Base-by-base conservation (phyloP, 2,329 filamentous ascomycete species). In the Penicillium sp. region DNA sequence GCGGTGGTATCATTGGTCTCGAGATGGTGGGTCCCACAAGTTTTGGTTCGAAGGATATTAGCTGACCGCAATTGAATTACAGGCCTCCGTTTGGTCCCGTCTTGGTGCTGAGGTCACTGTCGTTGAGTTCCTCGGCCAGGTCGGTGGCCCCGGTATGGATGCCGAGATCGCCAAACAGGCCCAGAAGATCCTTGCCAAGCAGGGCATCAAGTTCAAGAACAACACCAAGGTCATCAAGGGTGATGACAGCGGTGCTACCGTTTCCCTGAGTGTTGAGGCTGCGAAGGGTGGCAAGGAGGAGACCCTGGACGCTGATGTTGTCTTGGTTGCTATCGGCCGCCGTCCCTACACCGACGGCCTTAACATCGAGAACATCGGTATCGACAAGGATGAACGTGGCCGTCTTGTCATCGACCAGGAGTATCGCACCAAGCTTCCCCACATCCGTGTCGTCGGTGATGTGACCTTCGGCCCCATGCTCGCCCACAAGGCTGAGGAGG, bases 401-500 rank as follows among this genome's bases (percentile, higher is more conserved):
- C 89, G 93, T 65, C 81, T 98, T 56, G 88, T 98, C 65, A 96
- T 98, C 70, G 93, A 98, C 79, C 90, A 91, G 64, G 92, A 98
- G 76, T 98, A 95, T 82, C 90, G 93, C 75, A 98, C 93, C 68
- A 97, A 96, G 79, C 78, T 93, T 61, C 88, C 91, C 42, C 93
- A 98, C 78, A 96, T 98, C 72, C 91, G 93, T 65, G 93, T 92
- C 65, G 87, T 97, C 60, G 93, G 93, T 68, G 93, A 97, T 73
- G 88, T 84, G 68, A 98, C 93, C 41, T 98, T 98, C 72, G 93
- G 93, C 8, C 91, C 91, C 67, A 98, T 98, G 93, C 85, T 98
- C 66, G 93, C 93, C 47, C 93, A 98, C 82, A 98, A 98, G 82
- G 93, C 93, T 44, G 93, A 98, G 76, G 93, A 98, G 76, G 93